Evolutionary conservation across 2,329 filamentous ascomycete genomes (phyloP), one percentile per base, ranked within the genome.

Genomic region (Colletotrichum viniferum): DNA sequence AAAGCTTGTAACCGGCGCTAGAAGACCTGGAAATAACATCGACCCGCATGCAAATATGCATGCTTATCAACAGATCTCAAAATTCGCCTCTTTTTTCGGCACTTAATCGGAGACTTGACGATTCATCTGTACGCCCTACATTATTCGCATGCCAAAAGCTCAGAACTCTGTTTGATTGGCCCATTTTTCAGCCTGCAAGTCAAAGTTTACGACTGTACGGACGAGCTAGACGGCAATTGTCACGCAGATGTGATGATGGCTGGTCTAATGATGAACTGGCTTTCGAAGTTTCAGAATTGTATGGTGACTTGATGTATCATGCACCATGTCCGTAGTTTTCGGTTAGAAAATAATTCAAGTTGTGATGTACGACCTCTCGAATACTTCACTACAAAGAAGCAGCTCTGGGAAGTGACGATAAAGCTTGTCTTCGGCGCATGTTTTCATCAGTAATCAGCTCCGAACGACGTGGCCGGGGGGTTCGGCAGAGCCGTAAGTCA

Each of bases 241-340:
- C 43, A 12, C 4, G n/a, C 3, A 43, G n/a, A 21, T 21, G 10
- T 21, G 1, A 21, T n/a, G 10, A 7, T 48, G 10, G n/a, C 2
- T 7, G n/a, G 10, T 3, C 10, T 1, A 52, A 21, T 3, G 0
- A 52, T 52, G 3, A 1, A 52, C n/a, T 13, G 43, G 3, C 43
- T 48, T 21, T 48, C 10, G 1, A 48, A 48, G 2, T 48, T 0
- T 48, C 0, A 12, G n/a, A 43, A 9, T n/a, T 8, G 38, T 43
- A 18, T 0, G 8, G 18, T 10, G 18, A 43, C 2, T 10, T 43
- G 8, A 43, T 43, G 38, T 9, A 43, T 43, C 4, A 10, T n/a
- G 0, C 4, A 4, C 4, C 36, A 0, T 38, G 18, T 16, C 18
- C 4, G 14, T 7, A 18, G 14, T 14, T 4, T 38, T 18, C 3